Evolutionary conservation across 257 asterid genomes (phyloP).

Genomic region (Solanum neorickii): DNA sequence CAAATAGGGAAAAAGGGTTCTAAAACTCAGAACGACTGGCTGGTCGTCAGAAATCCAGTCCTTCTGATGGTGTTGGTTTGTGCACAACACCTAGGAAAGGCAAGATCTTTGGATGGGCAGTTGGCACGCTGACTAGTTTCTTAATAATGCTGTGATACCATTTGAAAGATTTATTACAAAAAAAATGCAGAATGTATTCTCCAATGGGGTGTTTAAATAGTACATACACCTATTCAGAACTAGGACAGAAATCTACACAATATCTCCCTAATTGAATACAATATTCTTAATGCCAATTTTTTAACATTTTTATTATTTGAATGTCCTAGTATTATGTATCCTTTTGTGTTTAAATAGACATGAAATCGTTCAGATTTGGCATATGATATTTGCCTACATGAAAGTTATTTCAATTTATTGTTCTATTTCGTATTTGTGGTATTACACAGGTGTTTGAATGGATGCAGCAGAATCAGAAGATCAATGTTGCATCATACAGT

Average conservation of each 20-base stretch:
- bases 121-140: not conserved
- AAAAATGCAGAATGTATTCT: not conserved
- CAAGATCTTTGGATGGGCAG: not conserved
- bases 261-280: not conserved
- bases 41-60: not conserved
- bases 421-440: not conserved
- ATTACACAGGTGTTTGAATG: constrained; percentile 60
- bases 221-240: not conserved
- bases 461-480: constrained; percentile 78
- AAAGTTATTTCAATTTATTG: not conserved
- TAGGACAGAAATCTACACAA: not conserved
- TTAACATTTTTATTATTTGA: not conserved
- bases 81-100: not conserved
- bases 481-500: constrained; percentile 80
- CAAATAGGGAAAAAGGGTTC: not conserved
- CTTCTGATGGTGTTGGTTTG: not conserved
- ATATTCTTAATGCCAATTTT: not conserved
- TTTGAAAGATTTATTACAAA: not conserved
- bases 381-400: not conserved
- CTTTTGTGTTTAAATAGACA: not conserved
- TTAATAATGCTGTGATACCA: not conserved
- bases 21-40: not conserved
- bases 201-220: not conserved
- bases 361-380: not conserved
- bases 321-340: not conserved